Base-by-base conservation (phyloP, 805 yeast species). In the Ogataea dorogensis region DNA sequence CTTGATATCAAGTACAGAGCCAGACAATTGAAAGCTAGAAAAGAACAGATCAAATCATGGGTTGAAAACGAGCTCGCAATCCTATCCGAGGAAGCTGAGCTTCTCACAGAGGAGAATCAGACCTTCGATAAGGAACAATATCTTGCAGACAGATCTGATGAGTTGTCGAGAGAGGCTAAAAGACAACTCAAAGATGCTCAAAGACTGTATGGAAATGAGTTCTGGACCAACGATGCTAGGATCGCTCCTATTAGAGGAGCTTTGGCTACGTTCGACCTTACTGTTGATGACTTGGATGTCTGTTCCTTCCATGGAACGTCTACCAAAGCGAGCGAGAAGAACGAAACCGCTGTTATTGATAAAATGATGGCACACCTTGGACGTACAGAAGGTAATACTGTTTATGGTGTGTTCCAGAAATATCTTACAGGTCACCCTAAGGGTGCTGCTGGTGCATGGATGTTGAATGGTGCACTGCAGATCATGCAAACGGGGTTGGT, bases 381-480 rank as follows among this genome's bases (percentile, higher is more conserved):
- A 53, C 83, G 99, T 71, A 70, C 95, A 39, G 88, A 86, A 70
- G 99, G 99, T 70, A 94, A 93, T 71, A 95, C 98, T 46, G 89
- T 94, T 32, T 74, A 83, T 53, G 97, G 98, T 77, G 94, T 93
- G 38, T 91, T 94, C 95, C 99, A 93, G 71, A 93, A 93, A 70
- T 93, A 77, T 79, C 78, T 93, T 60, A 93, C 99, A 55, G 99
- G 99, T 70, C 99, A 93, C 74, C 98, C 98, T 56, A 93, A 93
- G 85, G 99, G 99, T 78, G 98, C 98, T 55, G 99, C 99, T 40
- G 99, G 97, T 76, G 98, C 99, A 41, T 93, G 98, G 98, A 93
- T 93, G 98, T 70, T 93, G 77, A 94, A 93, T 67, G 99, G 99
- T 68, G 96, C 87, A 40, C 70, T 93, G 51, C 99, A 93, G 73